Evolutionary conservation across 495 filamentous ascomycete species (phyloP), one percentile per base, ranked within the genome.

Genomic region (Podospora pseudocomata): DNA sequence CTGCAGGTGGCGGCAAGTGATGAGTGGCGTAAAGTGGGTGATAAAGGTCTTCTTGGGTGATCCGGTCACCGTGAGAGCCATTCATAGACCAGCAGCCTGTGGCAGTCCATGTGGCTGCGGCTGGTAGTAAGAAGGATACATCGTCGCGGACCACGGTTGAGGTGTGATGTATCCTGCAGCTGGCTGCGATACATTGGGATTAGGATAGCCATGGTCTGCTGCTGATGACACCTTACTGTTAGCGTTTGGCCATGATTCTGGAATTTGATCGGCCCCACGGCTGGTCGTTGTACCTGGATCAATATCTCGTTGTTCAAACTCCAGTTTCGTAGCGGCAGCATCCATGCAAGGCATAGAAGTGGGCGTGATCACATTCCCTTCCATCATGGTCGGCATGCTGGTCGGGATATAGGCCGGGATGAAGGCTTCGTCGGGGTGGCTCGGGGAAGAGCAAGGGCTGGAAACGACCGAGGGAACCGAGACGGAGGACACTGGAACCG

Each of bases 391-490:
- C n/a, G 81, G 77, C 32, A 78, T 72, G 59, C 78, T 80, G 6
- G 75, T 76, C 32, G 78, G 75, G 15, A 80, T 75, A 60, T 80
- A 82, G 39, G 74, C 76, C 9, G 39, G 39, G 3, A 49, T 3
- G 39, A 49, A 49, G 59, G 76, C 80, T 5, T 81, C 80, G 20
- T 83, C 80, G 15, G 75, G 72, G 39, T 69, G 73, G 4, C 66
- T 75, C 20, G 79, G 73, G 4, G 80, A 80, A 0, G 81, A 80
- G 0, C 77, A 72, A 2, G 82, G 80, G 60, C 81, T 83, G 2
- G 82, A 82, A 5, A 72, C 80, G 9, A 75, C 76, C 34, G 80
- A 81, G 18, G 73, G 67, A 0, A 73, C 69, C 5, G 70, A 72
- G n/a, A 80, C 72, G 7, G 59, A 28, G 19, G 59, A 32, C 23